Evolutionary conservation across 768 basidiomycete species (phyloP).

Genomic region (Russula earlei): DNA sequence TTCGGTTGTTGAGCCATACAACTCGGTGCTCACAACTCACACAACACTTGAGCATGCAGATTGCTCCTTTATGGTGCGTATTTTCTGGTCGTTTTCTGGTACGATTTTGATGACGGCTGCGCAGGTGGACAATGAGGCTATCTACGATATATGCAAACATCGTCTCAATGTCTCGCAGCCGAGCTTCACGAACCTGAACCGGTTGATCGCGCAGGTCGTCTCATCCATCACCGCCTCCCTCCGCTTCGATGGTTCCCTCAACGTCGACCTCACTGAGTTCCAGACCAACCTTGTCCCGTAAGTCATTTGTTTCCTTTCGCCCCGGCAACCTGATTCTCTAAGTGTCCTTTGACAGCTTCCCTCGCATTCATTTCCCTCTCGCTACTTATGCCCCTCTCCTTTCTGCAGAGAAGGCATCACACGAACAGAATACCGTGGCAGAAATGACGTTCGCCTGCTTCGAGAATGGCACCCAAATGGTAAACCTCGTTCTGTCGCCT

Average conservation of each 20-base stretch:
- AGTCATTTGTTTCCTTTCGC: constrained; percentile 26
- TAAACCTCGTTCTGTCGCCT: background rate
- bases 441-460: constrained; percentile 99
- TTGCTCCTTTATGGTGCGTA: constrained; percentile 92
- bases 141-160: constrained; percentile 99
- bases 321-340: background rate
- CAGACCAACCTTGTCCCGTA: constrained; percentile 97
- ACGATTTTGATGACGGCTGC: background rate
- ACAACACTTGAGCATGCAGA: constrained; percentile 98
- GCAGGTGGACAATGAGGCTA: constrained; percentile 97
- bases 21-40: constrained; percentile 93
- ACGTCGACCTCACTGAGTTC: constrained; percentile 97
- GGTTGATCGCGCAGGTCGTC: constrained; percentile 96
- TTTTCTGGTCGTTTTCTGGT: background rate
- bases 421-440: constrained; percentile 94
- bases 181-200: constrained; percentile 88
- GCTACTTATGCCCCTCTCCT: constrained; percentile 93
- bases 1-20: constrained; percentile 98
- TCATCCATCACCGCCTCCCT: constrained; percentile 96
- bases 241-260: constrained; percentile 94
- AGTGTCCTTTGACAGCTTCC: constrained; percentile 56
- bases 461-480: constrained; percentile 96
- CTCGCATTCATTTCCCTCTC: constrained; percentile 96
- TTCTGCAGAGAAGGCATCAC: constrained; percentile 90
- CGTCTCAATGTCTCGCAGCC: constrained; percentile 79